Base-by-base conservation (phyloP, 2,329 filamentous ascomycete species). In the Fonsecaea monophora region DNA sequence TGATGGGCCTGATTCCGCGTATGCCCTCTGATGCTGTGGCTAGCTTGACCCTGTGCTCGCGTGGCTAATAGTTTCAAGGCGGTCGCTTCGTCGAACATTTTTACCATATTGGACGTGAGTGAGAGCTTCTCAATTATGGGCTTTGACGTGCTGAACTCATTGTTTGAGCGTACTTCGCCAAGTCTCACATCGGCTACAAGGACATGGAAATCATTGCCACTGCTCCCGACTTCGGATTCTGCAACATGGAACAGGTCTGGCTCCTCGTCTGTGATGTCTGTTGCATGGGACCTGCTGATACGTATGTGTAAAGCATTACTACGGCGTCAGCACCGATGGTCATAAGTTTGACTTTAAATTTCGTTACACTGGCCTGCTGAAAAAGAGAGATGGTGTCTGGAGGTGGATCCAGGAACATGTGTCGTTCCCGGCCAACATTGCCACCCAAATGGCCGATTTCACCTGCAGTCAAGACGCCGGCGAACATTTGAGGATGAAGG, bases 1-100 rank as follows among this genome's bases (percentile, higher is more conserved):
- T 54, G 50, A 54, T 54, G 50, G 50, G 50, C 50, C 50, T 54
- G 10, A 54, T 54, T 54, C 50, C 50, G 32, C 50, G 50, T 54
- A 54, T 13, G 50, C 30, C 1, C 9, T 30, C 25, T 30, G 6
- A 40, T 4, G 30, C 6, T 32, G 6, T 32, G 4, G 30, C 30
- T 32, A 32, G 3, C 30, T 32, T 32, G 30, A 32, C 30, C 30
- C 6, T 32, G 30, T 32, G 30, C 4, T 32, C 30, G 9, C 18
- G 7, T 10, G 25, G 6, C 9, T 34, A 18, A 54, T 10, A 15
- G 10, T 54, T 15, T 15, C 3, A 54, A 54, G 50, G 50, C 21
- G 50, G 50, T 4, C 18, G 10, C 18, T 54, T 54, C 32, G 50
- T 54, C 9, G 50, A 54, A 8, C 50, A 54, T 9, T 54, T 54